Conservation (phyloP, 331 rosid species). For the Saraca asoca region DNA sequence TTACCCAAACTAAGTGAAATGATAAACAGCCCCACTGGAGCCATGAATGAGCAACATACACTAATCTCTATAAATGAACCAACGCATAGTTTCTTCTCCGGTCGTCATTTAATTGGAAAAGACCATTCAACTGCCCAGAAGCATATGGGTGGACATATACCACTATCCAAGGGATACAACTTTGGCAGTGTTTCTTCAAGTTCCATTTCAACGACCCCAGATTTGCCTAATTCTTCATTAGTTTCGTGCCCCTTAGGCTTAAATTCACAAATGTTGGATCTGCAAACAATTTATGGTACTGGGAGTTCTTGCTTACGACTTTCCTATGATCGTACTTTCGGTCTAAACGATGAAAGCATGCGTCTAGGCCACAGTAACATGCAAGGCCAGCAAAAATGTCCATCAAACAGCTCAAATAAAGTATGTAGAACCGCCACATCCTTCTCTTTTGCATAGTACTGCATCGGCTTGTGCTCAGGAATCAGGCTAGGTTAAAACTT, state of each 20-base stretch:
- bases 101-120: conserved; percentile 20
- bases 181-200: conserved; percentile 31
- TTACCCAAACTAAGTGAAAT: conserved; percentile 20
- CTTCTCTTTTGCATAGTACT: too few relatives aligned
- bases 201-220: conserved; percentile 31
- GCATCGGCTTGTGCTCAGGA: too few relatives aligned
- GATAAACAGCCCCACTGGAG: background rate
- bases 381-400: conserved; percentile 43
- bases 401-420: conserved; percentile 56
- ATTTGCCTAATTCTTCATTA: conserved; percentile 35
- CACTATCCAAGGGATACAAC: conserved; percentile 28
- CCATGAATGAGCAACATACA: conserved; percentile 8
- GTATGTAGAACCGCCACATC: conserved; percentile 23
- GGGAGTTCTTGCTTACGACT: conserved; percentile 8
- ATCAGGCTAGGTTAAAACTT: too few relatives aligned
- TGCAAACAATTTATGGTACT: conserved; percentile 27
- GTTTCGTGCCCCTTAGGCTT: conserved; percentile 42
- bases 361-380: conserved; percentile 35
- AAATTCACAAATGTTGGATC: conserved; percentile 41
- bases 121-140: conserved; percentile 28
- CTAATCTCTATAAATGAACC: conserved; percentile 9
- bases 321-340: conserved; percentile 29
- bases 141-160: conserved; percentile 29
- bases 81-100: conserved; percentile 34
- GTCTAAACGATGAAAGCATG: conserved; percentile 28